Base-by-base conservation (phyloP, 345 rosid genomes). In the Salix caprea region DNA sequence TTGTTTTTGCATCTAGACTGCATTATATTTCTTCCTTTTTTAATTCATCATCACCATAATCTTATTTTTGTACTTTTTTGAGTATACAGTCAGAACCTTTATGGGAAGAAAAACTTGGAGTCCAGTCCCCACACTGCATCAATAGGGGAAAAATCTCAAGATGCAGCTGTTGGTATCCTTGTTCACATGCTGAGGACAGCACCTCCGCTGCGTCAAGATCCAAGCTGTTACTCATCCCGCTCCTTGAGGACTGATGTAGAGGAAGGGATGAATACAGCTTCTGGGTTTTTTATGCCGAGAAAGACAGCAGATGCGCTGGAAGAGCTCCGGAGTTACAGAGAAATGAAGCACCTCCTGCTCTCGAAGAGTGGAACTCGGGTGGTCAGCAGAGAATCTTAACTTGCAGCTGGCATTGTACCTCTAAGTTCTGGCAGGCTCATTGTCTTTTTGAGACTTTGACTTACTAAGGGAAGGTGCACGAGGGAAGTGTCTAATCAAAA, bases 121-220 rank as follows among this genome's bases (percentile, higher is more conserved):
- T 77, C 81, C 32, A 82, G 83, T 73, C 81, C 91, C 6, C 85
- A 85, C 56, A 78, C 89, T 7, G 78, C 72, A 42, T 76, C 88
- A 26, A 34, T 81, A 78, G 92, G 90, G 36, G 82, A 79, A 79
- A 88, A 86, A 83, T 94, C 98, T 14, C 97, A 88, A 77, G 92
- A 87, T 74, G 98, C 97, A 54, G 97, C 97, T 32, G 94, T 94
- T n/a, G 98, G 97, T 58, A 81, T 89, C 64, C 90, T 94, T 39
- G 97, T 94, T 81, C 93, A 86, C 76, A 82, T 91, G 94, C 87
- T 94, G 72, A 84, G 92, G 79, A 87, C 88, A 30, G 98, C 98
- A 60, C 91, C 92, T 8, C 93, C 96, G 34, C 84, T 94, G 82
- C 83, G 88, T 24, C 94, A 89, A 83, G 96, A 94, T 80, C 67